These are phyloP conservation scores for Neurospora africana DNA, from an alignment of 495 filamentous ascomycete genomes.

Conservation along the genomic window DNA sequence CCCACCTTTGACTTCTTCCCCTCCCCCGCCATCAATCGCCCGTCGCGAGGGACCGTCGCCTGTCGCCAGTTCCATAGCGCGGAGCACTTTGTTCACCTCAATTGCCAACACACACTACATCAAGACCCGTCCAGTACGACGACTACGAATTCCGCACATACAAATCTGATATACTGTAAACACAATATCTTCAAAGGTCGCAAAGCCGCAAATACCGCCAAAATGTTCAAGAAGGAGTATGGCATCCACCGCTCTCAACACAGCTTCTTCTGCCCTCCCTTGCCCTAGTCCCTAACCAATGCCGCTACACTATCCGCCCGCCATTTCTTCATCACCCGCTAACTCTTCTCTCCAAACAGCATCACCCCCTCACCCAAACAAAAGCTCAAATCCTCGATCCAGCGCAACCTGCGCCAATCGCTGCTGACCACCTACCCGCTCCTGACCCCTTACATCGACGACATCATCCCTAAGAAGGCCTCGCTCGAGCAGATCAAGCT, in stretches of 20 bases:
- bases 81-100: neutral
- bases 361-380: conserved; percentile 71
- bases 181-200: neutral
- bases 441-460: conserved; percentile 82
- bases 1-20: neutral
- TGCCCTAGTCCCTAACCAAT: neutral
- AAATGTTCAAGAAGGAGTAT: conserved; percentile 91
- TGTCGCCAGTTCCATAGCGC: neutral
- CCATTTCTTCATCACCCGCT: neutral
- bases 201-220: conserved; percentile 14
- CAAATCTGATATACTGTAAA: neutral
- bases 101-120: neutral
- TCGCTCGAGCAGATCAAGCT: conserved; percentile 86
- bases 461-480: conserved; percentile 91
- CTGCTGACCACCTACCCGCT: conserved; percentile 76
- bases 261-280: neutral
- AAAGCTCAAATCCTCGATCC: conserved; percentile 95
- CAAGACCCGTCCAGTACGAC: neutral
- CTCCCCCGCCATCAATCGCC: neutral
- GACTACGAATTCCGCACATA: neutral
- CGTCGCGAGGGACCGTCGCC: neutral
- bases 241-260: conserved; percentile 3
- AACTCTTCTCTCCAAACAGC: conserved; percentile 29
- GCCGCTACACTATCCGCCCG: conserved; percentile 3
- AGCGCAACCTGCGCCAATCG: conserved; percentile 72